Evolutionary conservation across 2,329 filamentous ascomycete genomes (phyloP).

Genomic region (Fusarium sulawesiense): DNA sequence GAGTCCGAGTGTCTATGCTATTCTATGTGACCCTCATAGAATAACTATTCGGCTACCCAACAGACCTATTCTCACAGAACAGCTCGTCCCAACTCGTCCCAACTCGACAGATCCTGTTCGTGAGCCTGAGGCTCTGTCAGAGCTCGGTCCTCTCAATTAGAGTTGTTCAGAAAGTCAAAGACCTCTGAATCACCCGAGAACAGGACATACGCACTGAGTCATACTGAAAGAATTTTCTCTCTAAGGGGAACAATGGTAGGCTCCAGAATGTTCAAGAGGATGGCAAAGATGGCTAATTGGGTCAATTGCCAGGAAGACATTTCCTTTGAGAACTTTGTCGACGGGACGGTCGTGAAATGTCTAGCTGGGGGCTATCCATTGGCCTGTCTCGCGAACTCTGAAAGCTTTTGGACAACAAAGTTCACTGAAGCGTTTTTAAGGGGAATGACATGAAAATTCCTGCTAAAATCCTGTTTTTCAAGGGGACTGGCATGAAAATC

Average conservation of each 20-base stretch:
- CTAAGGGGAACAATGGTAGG: neutral
- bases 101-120: neutral
- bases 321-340: neutral
- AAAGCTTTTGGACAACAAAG: neutral
- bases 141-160: neutral
- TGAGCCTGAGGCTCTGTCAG: neutral
- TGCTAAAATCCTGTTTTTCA: neutral
- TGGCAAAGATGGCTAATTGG: neutral
- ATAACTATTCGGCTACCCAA: neutral
- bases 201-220: neutral
- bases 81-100: neutral
- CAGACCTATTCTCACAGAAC: neutral
- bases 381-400: neutral
- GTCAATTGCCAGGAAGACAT: neutral
- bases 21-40: fast-evolving
- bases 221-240: neutral
- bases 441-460: too few species aligned
- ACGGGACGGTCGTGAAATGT: neutral
- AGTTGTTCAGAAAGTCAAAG: neutral
- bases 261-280: neutral
- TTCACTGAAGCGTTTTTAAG: neutral
- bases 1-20: neutral
- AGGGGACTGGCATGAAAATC: too few species aligned
- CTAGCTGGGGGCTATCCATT: neutral
- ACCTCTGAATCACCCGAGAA: neutral